Conservation (phyloP, 257 asterid species). For the Coffea canephora region DNA sequence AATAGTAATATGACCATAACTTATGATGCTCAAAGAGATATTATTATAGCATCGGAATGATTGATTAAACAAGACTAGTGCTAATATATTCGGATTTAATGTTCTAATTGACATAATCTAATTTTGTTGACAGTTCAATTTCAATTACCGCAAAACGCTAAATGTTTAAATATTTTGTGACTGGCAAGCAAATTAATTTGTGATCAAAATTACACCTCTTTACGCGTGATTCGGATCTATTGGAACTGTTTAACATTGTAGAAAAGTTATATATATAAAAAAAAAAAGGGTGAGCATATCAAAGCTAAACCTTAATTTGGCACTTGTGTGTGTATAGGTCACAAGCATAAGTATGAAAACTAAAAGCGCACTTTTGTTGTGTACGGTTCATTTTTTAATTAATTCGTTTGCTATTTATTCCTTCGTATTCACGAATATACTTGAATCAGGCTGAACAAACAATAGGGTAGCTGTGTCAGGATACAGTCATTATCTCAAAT, state of each 20-base stretch:
- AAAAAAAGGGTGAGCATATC: not conserved
- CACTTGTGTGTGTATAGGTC: too few relatives aligned
- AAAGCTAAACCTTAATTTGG: not conserved
- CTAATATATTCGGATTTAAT: not conserved
- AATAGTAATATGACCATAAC: not conserved
- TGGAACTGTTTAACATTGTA: not conserved
- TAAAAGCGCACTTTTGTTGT: not conserved
- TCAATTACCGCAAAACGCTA: not conserved
- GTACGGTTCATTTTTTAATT: not conserved
- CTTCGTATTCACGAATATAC: not conserved
- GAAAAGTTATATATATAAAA: not conserved
- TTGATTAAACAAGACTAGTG: not conserved
- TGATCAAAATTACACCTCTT: not conserved
- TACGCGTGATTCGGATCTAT: not conserved
- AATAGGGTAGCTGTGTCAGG: not conserved
- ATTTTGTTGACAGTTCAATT: not conserved
- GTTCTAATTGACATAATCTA: not conserved
- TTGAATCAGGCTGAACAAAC: not conserved
- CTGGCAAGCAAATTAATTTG: not conserved
- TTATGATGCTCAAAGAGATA: too few relatives aligned
- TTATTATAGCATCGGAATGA: not conserved
- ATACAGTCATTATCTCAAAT: too few relatives aligned
- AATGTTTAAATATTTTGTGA: not conserved
- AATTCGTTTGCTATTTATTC: too few relatives aligned
- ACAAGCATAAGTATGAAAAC: not conserved